Conservation (phyloP, 73 alveolate species). For the Symbiodinium pilosum region DNA sequence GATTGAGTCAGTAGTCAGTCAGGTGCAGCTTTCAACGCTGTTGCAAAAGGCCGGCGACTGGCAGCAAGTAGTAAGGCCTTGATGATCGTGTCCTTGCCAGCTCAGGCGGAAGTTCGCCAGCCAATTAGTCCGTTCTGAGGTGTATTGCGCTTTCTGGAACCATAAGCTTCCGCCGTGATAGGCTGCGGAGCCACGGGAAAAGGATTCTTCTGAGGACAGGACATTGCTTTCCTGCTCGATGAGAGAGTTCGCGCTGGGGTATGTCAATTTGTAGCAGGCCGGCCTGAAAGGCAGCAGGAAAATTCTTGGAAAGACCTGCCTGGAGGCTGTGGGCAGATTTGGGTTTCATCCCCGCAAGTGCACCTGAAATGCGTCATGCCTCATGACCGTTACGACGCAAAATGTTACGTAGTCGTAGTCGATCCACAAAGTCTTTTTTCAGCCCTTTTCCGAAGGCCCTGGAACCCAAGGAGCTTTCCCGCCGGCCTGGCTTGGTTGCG, state of each 20-base stretch:
- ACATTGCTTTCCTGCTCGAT: neutral
- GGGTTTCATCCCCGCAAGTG: too few relatives aligned
- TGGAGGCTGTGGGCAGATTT: neutral
- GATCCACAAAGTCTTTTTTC: too few relatives aligned
- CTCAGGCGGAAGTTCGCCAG: too few relatives aligned
- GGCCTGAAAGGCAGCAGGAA: neutral
- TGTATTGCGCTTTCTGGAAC: neutral
- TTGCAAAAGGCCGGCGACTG: neutral
- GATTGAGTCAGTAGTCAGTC: too few relatives aligned
- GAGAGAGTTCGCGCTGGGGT: too few relatives aligned
- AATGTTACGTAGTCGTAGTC: too few relatives aligned
- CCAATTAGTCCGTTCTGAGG: too few relatives aligned
- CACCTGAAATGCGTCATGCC: too few relatives aligned
- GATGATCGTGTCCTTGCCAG: neutral
- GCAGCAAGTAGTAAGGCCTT: neutral
- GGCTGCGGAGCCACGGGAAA: conserved; percentile 9
- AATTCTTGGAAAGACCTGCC: neutral
- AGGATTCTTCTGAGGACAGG: neutral
- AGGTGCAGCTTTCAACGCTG: neutral
- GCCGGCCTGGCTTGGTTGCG: neutral
- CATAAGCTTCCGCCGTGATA: neutral
- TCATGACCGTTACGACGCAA: too few relatives aligned
- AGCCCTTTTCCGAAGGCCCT: neutral
- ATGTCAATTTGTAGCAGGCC: neutral
- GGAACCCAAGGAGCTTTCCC: neutral